These are phyloP conservation scores for Microthlaspi erraticum DNA, from an alignment of 345 rosid species.

Conservation along the genomic window DNA sequence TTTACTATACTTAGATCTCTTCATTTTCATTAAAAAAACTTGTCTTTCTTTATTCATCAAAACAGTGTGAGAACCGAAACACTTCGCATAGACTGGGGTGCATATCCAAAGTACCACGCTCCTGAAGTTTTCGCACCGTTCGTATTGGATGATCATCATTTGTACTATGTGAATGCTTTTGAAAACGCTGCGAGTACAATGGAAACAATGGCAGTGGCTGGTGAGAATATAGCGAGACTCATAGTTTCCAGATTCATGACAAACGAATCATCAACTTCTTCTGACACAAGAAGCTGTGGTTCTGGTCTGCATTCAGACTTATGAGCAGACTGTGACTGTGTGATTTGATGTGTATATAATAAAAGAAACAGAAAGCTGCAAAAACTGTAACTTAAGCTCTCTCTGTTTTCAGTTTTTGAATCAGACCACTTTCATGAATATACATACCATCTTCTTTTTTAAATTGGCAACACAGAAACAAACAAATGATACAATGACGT, in stretches of 20 bases:
- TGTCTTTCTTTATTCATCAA: neutral
- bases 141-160: constrained; percentile 69
- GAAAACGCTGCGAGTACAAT: constrained; percentile 95
- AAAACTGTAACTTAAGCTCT: neutral
- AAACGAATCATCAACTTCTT: constrained; percentile 28
- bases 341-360: constrained; percentile 6
- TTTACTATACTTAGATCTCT: neutral
- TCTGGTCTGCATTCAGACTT: constrained; percentile 53
- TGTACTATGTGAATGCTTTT: constrained; percentile 90
- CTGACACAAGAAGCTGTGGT: constrained; percentile 43
- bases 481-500: too few relatives aligned
- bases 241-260: constrained; percentile 61
- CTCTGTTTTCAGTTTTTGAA: constrained; percentile 17
- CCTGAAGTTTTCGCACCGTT: constrained; percentile 91
- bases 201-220: constrained; percentile 92
- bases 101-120: constrained; percentile 86
- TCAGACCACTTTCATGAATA: neutral
- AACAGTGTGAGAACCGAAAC: constrained; percentile 71
- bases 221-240: constrained; percentile 90
- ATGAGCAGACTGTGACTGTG: constrained; percentile 44
- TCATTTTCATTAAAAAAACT: neutral
- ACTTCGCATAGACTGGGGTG: constrained; percentile 83
- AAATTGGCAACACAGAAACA: too few relatives aligned
- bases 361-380: constrained; percentile 7
- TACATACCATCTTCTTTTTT: too few relatives aligned